phyloP scores from a whole-genome alignment of 495 filamentous ascomycete genomes.

The Trichocladium antarcticum region DNA sequence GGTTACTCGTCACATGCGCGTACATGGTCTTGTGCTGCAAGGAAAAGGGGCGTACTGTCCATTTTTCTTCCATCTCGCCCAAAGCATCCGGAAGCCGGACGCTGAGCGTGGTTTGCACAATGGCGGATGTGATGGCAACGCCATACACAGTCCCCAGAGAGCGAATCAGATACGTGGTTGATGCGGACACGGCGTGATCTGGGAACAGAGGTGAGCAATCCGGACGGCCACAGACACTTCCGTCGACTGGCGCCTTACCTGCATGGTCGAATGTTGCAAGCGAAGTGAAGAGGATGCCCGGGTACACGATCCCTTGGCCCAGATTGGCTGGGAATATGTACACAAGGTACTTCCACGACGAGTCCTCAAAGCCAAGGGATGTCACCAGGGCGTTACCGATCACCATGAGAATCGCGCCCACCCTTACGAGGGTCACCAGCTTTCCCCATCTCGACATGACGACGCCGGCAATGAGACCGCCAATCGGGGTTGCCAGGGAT shows the following conservation, averaged over 20 bases:
- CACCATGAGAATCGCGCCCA: constrained; percentile 47
- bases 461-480: constrained; percentile 48
- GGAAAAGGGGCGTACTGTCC: constrained; percentile 46
- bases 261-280: constrained; percentile 52
- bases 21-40: background rate
- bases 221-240: background rate
- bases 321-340: constrained; percentile 55
- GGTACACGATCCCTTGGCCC: constrained; percentile 54
- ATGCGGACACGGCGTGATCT: constrained; percentile 57
- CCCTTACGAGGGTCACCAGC: constrained; percentile 43
- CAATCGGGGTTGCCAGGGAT: constrained; percentile 50
- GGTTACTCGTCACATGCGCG: constrained; percentile 4
- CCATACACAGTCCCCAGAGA: constrained; percentile 55
- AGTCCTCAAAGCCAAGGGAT: constrained; percentile 45
- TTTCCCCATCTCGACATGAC: constrained; percentile 57
- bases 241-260: constrained; percentile 25
- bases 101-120: constrained; percentile 53
- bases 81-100: constrained; percentile 46
- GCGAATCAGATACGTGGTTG: constrained; percentile 52
- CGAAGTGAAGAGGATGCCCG: constrained; percentile 51
- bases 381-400: constrained; percentile 48
- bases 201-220: background rate
- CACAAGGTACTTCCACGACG: constrained; percentile 50
- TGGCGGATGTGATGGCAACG: constrained; percentile 50
- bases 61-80: constrained; percentile 53